Evolutionary conservation across 768 basidiomycete species (phyloP), one percentile per base, ranked within the genome.

Genomic region (Gymnopilus junonius): DNA sequence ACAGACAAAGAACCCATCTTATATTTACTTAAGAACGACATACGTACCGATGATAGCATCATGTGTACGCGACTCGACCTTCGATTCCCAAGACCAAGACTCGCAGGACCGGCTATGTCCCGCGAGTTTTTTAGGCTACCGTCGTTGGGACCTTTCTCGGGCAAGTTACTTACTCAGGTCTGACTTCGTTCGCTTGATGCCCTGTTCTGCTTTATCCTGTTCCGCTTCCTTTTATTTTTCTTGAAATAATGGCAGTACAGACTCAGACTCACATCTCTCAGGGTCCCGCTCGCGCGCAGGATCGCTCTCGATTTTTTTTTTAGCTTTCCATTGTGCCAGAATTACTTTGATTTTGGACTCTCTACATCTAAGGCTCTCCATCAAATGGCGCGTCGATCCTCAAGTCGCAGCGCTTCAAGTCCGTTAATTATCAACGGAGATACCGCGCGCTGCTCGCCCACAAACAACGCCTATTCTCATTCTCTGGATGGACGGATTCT

Each of bases 81-180:
- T 51, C 48, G 14, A 51, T 51, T 51, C 48, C 48, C 48, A 51
- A 51, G n/a, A n/a, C n/a, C n/a, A n/a, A n/a, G 48, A 51, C 48
- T 32, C 20, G 7, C 31, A 31, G 48, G 45, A 48, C 45, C 45
- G n/a, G 14, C 45, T 20, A 15, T 15, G 48, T 51, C 29, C 48
- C 48, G 48, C 48, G 48, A 51, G 31, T 3, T 29, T 32, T 51
- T n/a, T 17, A 32, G 11, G 6, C 45, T 46, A 46, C 21, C 45
- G 45, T 46, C 45, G 45, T 7, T 46, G 23, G 23, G 23, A 10
- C 45, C 45, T 46, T 46, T 46, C 45, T 46, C 23, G 45, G 23
- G n/a, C n/a, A 11, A 46, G 2, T 27, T 48, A 25, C 12, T 48
- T 29, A 48, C 45, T 17, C 45, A 20, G 45, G 45, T 48, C 45